Base-by-base conservation (phyloP, 345 rosid genomes). In the Citrus australasica region DNA sequence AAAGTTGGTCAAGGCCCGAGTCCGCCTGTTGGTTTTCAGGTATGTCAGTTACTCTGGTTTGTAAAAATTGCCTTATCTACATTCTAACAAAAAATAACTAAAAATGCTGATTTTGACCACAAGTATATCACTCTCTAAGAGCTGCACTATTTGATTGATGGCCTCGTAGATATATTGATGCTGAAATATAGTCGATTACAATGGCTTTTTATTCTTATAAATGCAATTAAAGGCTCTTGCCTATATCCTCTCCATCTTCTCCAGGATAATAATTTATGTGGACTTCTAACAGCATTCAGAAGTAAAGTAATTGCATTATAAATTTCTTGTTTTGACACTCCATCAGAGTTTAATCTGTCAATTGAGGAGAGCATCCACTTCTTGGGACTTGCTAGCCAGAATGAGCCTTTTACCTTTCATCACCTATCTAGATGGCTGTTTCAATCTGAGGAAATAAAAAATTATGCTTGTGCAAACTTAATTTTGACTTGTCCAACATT, bases 1-100 rank as follows among this genome's bases (percentile, higher is more conserved):
- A 90, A 87, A 90, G 91, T 92, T 60, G 99, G 98, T 65, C 46
- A 22, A 59, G 97, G 98, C 78, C 98, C 98, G 30, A 90, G 80
- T 81, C 99, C 99, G 13, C 98, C 97, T 0, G 81, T 91, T 86
- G 99, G 99, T 76, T 93, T 81, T 83, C 98, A 93, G 96, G 99
- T 94, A 58, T 60, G 79, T 74, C 55, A 42, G 68, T 64, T 30
- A 33, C 66, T 64, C 53, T 72, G 6, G 27, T 40, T 78, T 68
- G 28, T 28, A 62, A 25, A 28, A 22, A 6, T 19, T 35, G 24
- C 2, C 71, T 51, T 14, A 35, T 40, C 42, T 35, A 53, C 38
- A 30, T 62, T 11, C n/a, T n/a, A 67, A 42, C 48, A 16, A 61
- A 6, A 56, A 56, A 46, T 9, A 55, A 22, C n/a, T 19, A 56